Percentiles rank a stretch among this genome's conserved stretches.
These are phyloP conservation scores for Penicillium sp. DNA, from an alignment of 2,329 filamentous ascomycete species.

Conservation along the genomic window DNA sequence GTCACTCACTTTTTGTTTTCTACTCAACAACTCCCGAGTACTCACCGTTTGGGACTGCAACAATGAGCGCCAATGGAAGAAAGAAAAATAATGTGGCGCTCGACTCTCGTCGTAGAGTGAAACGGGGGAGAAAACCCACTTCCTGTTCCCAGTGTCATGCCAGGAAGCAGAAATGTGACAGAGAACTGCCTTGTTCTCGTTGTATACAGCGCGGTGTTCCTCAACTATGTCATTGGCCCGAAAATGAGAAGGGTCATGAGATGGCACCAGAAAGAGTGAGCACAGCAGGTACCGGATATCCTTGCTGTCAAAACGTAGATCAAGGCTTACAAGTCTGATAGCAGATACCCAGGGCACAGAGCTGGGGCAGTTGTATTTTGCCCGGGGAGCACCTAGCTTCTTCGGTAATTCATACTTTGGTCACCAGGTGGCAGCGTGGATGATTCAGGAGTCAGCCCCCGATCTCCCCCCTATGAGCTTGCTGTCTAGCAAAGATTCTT, in stretches of 20 bases:
- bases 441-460: slow-evolving; percentile 31
- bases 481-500: slow-evolving; percentile 20
- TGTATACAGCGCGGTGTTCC: slow-evolving; percentile 12
- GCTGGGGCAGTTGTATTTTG: slow-evolving; percentile 32
- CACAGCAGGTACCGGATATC: slow-evolving; percentile 4
- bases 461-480: slow-evolving; percentile 23
- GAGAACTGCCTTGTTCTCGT: slow-evolving; percentile 10
- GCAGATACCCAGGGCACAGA: slow-evolving; percentile 10
- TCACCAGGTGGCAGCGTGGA: slow-evolving; percentile 32
- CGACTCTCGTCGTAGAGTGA: not conserved
- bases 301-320: not conserved
- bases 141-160: slow-evolving; percentile 14
- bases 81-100: not conserved
- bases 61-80: not conserved
- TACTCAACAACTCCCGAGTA: not conserved
- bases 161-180: slow-evolving; percentile 16
- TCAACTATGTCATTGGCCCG: slow-evolving; percentile 12
- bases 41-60: not conserved
- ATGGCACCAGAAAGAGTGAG: not conserved
- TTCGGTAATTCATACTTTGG: slow-evolving; percentile 36
- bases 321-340: not conserved
- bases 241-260: not conserved
- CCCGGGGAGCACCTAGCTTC: slow-evolving; percentile 31
- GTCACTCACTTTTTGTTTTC: not conserved
- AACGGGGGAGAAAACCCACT: slow-evolving; percentile 14